Percentiles rank a stretch among this genome's conserved stretches.
These are phyloP conservation scores for Physocladia obscura DNA, from an alignment of 192 early-diverging fungal species.

Conservation along the genomic window DNA sequence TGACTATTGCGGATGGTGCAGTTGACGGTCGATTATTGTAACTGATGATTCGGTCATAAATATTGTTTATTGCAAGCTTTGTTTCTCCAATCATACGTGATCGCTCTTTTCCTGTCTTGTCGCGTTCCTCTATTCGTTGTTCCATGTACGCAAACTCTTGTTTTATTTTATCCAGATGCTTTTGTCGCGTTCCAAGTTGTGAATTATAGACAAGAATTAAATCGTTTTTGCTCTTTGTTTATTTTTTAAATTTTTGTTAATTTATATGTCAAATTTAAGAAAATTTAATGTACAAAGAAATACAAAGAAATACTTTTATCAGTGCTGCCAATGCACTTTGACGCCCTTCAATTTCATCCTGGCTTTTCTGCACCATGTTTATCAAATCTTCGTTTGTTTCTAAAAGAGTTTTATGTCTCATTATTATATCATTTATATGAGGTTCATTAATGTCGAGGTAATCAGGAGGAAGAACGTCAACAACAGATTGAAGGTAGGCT, in stretches of 20 bases:
- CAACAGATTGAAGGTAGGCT: conserved; percentile 56
- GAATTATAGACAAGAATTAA: conserved; percentile 61
- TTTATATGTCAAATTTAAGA: neutral
- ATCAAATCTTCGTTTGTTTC: conserved; percentile 61
- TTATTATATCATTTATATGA: conserved; percentile 63
- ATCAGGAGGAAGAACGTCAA: conserved; percentile 56
- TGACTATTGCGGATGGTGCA: neutral
- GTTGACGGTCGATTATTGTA: conserved; percentile 11
- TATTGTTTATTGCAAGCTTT: conserved; percentile 63
- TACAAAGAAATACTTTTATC: conserved; percentile 41
- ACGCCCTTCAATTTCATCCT: conserved; percentile 54
- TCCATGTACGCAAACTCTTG: conserved; percentile 54
- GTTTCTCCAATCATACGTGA: conserved; percentile 55
- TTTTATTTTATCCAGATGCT: conserved; percentile 53
- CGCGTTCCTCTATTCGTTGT: conserved; percentile 49
- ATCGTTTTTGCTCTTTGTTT: conserved; percentile 53
- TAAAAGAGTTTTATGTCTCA: conserved; percentile 60
- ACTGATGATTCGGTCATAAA: conserved; percentile 46
- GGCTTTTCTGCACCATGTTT: conserved; percentile 35
- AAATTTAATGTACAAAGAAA: neutral
- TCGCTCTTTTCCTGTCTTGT: conserved; percentile 56
- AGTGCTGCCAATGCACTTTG: conserved; percentile 40
- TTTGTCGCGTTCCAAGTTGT: conserved; percentile 56
- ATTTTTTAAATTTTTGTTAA: conserved; percentile 1
- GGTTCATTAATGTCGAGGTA: conserved; percentile 65